These are phyloP conservation scores for Lipomyces japonicus DNA, from an alignment of 805 yeast species.

Conservation along the genomic window DNA sequence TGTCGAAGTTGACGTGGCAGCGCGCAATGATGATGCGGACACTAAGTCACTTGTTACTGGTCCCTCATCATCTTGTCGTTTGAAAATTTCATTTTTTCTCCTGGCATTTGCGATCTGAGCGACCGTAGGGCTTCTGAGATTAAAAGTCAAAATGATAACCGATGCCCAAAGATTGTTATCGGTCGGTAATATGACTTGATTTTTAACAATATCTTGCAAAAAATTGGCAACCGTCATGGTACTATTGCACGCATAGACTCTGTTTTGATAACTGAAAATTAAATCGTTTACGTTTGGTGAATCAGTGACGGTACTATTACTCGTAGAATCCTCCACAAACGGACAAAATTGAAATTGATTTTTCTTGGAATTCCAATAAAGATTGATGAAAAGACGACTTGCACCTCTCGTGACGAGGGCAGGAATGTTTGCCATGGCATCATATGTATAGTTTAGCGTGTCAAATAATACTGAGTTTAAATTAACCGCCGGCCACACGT, in stretches of 20 bases:
- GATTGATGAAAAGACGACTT: conserved; percentile 42
- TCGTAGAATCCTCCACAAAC: conserved; percentile 23
- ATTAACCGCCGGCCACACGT: conserved; percentile 37
- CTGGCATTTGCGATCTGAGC: too few relatives aligned
- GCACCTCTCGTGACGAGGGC: conserved; percentile 39
- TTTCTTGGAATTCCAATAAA: conserved; percentile 49
- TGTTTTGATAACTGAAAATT: conserved; percentile 1
- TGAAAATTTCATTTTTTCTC: not conserved
- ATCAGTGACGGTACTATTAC: not conserved
- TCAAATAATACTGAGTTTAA: conserved; percentile 35
- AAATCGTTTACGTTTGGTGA: not conserved
- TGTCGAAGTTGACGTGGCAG: not conserved
- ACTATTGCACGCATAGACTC: conserved; percentile 7
- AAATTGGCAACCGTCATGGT: conserved; percentile 9
- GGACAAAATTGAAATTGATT: conserved; percentile 56
- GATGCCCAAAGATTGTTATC: conserved; percentile 18
- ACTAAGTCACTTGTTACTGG: not conserved
- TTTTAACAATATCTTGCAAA: conserved; percentile 6
- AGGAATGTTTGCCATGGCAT: conserved; percentile 29
- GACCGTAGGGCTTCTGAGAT: conserved; percentile 6
- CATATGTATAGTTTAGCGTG: conserved; percentile 34
- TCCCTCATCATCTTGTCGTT: not conserved
- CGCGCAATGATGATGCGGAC: not conserved
- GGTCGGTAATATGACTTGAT: conserved; percentile 13
- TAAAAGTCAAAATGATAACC: conserved; percentile 15